Base-by-base conservation (phyloP, 495 filamentous ascomycete genomes). In the Hyaloscypha hepaticicola region DNA sequence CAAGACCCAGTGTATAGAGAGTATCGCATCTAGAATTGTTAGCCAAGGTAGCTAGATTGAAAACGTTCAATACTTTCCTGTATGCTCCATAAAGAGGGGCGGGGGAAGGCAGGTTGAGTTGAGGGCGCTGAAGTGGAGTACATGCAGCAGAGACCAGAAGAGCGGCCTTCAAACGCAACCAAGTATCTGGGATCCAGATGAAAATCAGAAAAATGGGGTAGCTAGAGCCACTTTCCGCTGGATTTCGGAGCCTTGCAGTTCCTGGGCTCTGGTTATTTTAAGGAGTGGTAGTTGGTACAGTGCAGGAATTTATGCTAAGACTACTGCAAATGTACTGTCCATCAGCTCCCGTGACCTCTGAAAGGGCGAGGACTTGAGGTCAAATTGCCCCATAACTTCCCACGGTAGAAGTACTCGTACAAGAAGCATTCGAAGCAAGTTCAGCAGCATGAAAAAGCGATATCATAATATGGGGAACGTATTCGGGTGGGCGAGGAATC, bases 171-270 rank as follows among this genome's bases (percentile, higher is more conserved):
- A 0, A 83, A 80, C 5, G 74, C 77, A 59, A 81, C 80, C 9
- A 75, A 71, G 69, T 84, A 87, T 49, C 84, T 74, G 22, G 85
- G 79, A 75, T 87, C 85, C 6, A 87, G 73, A 66, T 87, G 85
- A 50, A 87, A 79, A 64, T 88, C 85, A 0, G 82, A 85, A 66
- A 88, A 63, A 70, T 87, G 85, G 11, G 86, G 72, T 4, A 88
- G 83, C 69, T 87, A 87, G 56, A 84, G 77, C 2, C 79, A 75
- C 70, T 83, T 74, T 0, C 83, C 83, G 50, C 79, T 85, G 3
- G 80, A 64, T 45, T 73, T 69, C 0, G 82, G 83, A 7, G 69
- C 73, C 19, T 61, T 70, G 7, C 72, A 68, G 65, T 82, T 75
- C 8, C 60, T 70, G 5, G 84, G 85, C 68, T 82, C 84, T 0